A percentile compares a stretch with the other conserved stretches of the same genome.
Conservation (phyloP, 768 basidiomycete genomes). For the Pulveroboletus ravenelii region DNA sequence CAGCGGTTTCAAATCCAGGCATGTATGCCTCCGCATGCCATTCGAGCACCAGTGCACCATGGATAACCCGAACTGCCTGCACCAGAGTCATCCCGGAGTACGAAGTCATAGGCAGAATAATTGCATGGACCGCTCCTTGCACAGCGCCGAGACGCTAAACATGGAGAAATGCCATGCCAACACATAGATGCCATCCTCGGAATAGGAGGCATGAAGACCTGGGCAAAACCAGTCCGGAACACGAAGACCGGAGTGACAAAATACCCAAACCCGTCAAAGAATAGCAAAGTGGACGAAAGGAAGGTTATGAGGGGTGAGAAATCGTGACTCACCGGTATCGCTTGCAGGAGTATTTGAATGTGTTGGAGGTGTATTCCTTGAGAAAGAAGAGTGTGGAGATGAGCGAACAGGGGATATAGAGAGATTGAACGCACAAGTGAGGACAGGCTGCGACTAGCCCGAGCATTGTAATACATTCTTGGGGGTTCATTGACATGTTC, state of each 20-base stretch:
- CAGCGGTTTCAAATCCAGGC: too few species aligned
- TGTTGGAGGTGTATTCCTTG: constrained; percentile 21
- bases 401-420: constrained; percentile 5
- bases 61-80: background rate
- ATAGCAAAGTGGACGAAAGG: background rate
- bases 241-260: background rate
- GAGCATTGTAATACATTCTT: constrained; percentile 12
- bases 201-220: background rate
- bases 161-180: background rate
- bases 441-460: constrained; percentile 16
- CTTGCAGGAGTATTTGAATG: constrained; percentile 26
- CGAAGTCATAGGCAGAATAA: background rate
- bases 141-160: background rate
- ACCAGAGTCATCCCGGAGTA: background rate
- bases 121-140: background rate
- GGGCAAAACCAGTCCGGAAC: background rate
- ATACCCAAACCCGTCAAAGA: background rate
- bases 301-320: background rate
- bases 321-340: constrained; percentile 22
- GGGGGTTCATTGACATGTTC: constrained; percentile 11
- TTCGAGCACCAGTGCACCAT: background rate
- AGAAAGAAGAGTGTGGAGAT: constrained; percentile 18
- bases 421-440: constrained; percentile 20
- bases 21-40: background rate
- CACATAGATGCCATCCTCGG: background rate